Evolutionary conservation across 345 rosid species (phyloP), one percentile per base, ranked within the genome.

Genomic region (Sonneratia caseolaris): DNA sequence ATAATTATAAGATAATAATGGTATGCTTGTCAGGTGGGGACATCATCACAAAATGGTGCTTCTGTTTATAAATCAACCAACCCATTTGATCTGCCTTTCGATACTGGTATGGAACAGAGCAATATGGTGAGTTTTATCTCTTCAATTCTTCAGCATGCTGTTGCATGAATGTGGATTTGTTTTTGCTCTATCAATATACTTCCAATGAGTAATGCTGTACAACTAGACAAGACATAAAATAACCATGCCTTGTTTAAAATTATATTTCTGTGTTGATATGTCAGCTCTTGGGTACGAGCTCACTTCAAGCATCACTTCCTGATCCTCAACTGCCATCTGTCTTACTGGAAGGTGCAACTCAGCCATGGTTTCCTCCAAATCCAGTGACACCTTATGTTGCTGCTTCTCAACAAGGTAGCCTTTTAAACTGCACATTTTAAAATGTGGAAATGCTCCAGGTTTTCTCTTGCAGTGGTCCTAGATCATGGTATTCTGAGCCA

Each of bases 31-130:
- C 86, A 91, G 97, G 90, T 72, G 75, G 85, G 83, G 61, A 67
- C 75, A 68, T 78, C 82, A 68, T 57, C 77, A 37, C 85, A 75
- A 55, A 72, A 73, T 61, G 72, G 77, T 66, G 57, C 76, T 70
- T 69, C 78, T 53, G 80, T 78, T 68, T 79, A 51, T 64, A 89
- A 81, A 81, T 90, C 99, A 81, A 86, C 75, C 72, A 95, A 95
- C 69, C 99, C 99, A 22, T 95, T 95, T 86, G 99, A 95, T 85
- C 78, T 95, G 72, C 91, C 97, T 43, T 90, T 75, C 79, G 93
- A 89, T 77, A 78, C 88, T 53, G 89, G 83, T 47, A 49, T 75
- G 66, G 97, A 86, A 62, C 83, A 84, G 45, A 73, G 75, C 75
- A 80, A 84, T 79, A 79, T 81, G 97, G 99, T 95, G 86, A 73